phyloP scores from a whole-genome alignment of 805 yeast genomes.

The Maudiozyma bulderi region DNA sequence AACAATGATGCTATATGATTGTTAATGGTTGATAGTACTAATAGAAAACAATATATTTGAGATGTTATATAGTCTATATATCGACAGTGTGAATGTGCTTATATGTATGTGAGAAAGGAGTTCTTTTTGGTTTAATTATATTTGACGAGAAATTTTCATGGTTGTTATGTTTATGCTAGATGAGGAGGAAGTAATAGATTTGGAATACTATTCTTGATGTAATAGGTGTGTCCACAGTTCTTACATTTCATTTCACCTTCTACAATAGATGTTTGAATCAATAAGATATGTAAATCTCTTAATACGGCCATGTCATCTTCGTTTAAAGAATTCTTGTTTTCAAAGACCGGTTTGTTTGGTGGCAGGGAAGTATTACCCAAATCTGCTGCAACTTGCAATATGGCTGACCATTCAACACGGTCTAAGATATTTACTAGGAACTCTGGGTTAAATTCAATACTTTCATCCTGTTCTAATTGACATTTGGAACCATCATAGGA shows the following conservation, averaged over 20 bases:
- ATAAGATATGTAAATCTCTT: slow-evolving; percentile 64
- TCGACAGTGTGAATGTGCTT: too few species aligned
- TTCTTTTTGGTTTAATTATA: background rate
- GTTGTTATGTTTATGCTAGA: slow-evolving; percentile 38
- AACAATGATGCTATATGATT: too few species aligned
- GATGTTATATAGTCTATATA: too few species aligned
- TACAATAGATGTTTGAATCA: slow-evolving; percentile 75
- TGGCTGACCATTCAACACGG: slow-evolving; percentile 82
- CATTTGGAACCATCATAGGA: slow-evolving; percentile 47
- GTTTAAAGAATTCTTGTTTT: slow-evolving; percentile 27
- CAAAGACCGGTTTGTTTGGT: slow-evolving; percentile 43
- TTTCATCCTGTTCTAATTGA: slow-evolving; percentile 62
- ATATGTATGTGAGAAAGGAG: too few species aligned
- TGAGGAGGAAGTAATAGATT: slow-evolving; percentile 93
- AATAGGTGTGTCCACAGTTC: slow-evolving; percentile 78
- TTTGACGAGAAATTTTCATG: background rate
- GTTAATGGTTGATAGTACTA: too few species aligned
- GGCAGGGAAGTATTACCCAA: slow-evolving; percentile 58
- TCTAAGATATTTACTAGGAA: slow-evolving; percentile 69
- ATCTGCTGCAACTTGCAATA: slow-evolving; percentile 67
- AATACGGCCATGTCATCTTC: slow-evolving; percentile 40
- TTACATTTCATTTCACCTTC: slow-evolving; percentile 87
- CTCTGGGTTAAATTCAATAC: slow-evolving; percentile 69
- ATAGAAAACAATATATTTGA: too few species aligned
- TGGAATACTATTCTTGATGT: slow-evolving; percentile 88